Conservation (phyloP, 2,329 filamentous ascomycete genomes). For the Xylaria sp. region DNA sequence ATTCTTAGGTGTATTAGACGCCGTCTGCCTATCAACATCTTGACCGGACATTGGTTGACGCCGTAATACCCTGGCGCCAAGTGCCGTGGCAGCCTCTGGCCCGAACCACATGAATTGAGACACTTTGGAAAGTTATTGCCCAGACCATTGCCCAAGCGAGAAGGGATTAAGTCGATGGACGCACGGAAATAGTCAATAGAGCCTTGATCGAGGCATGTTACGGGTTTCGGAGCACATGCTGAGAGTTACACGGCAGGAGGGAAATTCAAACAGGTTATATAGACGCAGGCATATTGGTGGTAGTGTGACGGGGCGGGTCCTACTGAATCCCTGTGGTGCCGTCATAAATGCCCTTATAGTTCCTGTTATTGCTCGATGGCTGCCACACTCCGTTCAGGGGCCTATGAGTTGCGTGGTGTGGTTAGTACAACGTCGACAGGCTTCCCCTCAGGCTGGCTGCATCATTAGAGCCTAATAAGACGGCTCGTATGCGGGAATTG, state of each 20-base stretch:
- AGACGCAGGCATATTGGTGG: conserved; percentile 5
- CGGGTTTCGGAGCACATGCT: not conserved
- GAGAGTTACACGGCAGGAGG: conserved; percentile 27
- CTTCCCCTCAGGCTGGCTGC: conserved; percentile 36
- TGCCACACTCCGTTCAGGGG: conserved; percentile 3
- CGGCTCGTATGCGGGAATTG: conserved; percentile 25
- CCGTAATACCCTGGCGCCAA: not conserved
- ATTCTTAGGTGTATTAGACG: not conserved
- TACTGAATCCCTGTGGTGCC: not conserved
- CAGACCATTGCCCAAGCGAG: no score
- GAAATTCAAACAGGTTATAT: conserved; percentile 22
- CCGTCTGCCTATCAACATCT: not conserved
- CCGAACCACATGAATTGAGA: not conserved
- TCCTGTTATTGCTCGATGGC: not conserved
- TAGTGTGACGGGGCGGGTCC: not conserved
- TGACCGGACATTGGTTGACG: not conserved
- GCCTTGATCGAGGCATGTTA: not conserved
- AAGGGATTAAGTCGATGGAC: not conserved
- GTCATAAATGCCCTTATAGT: not conserved
- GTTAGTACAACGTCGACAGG: conserved; percentile 36
- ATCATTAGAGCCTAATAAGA: conserved; percentile 28
- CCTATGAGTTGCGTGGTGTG: conserved; percentile 17
- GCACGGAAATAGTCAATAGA: not conserved
- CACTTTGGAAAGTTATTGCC: no score
- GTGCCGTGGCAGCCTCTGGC: not conserved